Base-by-base conservation (phyloP, 345 rosid genomes). In the Odontarrhena argentea region DNA sequence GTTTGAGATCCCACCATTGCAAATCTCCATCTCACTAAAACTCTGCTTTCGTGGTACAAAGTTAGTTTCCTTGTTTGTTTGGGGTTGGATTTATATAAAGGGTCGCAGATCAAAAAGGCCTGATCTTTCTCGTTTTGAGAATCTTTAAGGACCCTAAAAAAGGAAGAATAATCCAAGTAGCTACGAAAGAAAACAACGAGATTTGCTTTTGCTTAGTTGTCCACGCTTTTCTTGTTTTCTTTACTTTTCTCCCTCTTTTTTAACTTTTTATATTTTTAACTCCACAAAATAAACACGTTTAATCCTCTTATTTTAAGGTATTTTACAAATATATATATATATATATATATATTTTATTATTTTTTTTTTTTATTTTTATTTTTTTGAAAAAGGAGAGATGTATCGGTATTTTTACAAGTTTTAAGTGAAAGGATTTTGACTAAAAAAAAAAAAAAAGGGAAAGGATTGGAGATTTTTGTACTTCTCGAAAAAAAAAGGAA, bases 1-100 rank as follows among this genome's bases (percentile, higher is more conserved):
- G 54, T 73, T 72, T 51, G 69, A 50, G 67, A 77, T 30, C 40
- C 37, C 67, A 43, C 69, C 76, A 38, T 76, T 54, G 51, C 59
- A 71, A 56, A 37, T 59, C 60, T 57, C 57, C 66, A 53, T 47
- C 36, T 37, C 47, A n/a, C 5, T 12, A 32, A 63, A 56, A 57
- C 36, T 34, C 28, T 30, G 6, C 0, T 18, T 18, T 14, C 15
- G 38, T 41, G 3, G 14, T 13, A 13, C 38, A 25, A 2, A 41
- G 42, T 18, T 18, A 36, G 40, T 36, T 36, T 36, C 42, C 0
- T 28, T 50, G 14, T 58, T 48, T 40, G 22, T 18, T 18, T 18
- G 22, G 22, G 22, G 22, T 32, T 47, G 15, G 51, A 15, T 66
- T 8, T 60, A 10, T 36, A 46, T 36, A 46, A 0, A 28, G 41